Conservation (phyloP, 2,329 filamentous ascomycete genomes). For the Pseudonectria foliicola region DNA sequence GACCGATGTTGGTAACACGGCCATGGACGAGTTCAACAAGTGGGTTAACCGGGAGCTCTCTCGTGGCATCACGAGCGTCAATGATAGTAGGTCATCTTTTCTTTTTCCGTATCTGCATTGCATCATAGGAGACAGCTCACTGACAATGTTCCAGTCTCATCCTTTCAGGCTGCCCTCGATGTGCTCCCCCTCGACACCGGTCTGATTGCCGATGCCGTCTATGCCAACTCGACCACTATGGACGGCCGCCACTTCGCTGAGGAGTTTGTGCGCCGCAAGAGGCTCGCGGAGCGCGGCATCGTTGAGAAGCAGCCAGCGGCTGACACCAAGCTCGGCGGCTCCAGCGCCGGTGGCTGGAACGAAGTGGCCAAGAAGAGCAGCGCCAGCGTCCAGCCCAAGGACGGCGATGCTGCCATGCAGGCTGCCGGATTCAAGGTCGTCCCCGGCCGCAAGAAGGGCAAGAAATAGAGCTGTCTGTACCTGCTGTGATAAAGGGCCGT, state of each 20-base stretch:
- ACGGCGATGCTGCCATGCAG: conserved; percentile 37
- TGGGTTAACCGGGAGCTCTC: conserved; percentile 78
- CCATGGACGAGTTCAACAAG: conserved; percentile 88
- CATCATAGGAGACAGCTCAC: conserved; percentile 5
- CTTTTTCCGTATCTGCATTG: background rate
- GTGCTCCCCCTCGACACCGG: conserved; percentile 69
- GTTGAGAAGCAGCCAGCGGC: conserved; percentile 64
- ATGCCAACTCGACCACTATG: conserved; percentile 79
- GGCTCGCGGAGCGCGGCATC: conserved; percentile 86
- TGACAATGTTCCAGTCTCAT: conserved; percentile 55
- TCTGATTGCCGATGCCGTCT: conserved; percentile 85
- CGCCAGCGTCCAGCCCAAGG: conserved; percentile 29
- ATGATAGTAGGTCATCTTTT: conserved; percentile 40
- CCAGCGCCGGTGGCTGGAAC: conserved; percentile 68
- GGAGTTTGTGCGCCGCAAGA: conserved; percentile 89
- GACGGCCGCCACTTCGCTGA: conserved; percentile 90
- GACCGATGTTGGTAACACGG: conserved; percentile 35
- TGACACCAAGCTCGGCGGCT: conserved; percentile 39
- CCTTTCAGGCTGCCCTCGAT: conserved; percentile 70
- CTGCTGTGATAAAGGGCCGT: conserved; percentile 8
- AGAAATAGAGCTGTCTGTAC: conserved; percentile 45
- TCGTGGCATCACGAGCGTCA: conserved; percentile 56
- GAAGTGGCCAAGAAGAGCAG: conserved; percentile 89
- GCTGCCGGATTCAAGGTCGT: conserved; percentile 80
- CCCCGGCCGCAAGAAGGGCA: conserved; percentile 84